Evolutionary conservation across 257 asterid species (phyloP), one percentile per base, ranked within the genome.

Genomic region (Solanum appendiculatum): DNA sequence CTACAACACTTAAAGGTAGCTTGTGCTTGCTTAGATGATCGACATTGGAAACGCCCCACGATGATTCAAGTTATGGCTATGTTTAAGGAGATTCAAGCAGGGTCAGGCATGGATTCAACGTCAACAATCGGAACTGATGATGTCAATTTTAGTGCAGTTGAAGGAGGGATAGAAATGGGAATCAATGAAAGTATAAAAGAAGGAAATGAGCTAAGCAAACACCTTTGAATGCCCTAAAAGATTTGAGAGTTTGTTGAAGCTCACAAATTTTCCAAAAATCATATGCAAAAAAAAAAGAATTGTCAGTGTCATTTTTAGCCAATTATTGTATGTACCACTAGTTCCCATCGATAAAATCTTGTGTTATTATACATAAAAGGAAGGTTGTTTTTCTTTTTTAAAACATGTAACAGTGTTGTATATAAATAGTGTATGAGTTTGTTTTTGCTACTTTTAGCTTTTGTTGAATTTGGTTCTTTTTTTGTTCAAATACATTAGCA

Each of bases 51-150:
- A 74, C 94, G 99, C 7, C 99, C 99, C 4, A 92, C 98, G 0
- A 94, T 97, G 94, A 93, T 95, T 58, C 95, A 95, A 91, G 98
- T 97, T 18, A 87, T 97, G 97, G 91, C 98, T 0, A 91, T 89
- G 96, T 97, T 97, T 86, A 95, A 97, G 86, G 98, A 93, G 87
- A 95, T 97, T 56, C 96, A 95, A 86, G 98, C 98, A 3, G 98
- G 98, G 39, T 90, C 94, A 0, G 98, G 94, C 33, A 72, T 95
- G 20, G 96, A 88, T 82, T 91, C 98, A 0, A 84, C 93, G 9
- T 90, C 99, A 13, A 88, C 96, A 2, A 90, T 94, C 14, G 90
- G 91, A 10, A 75, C 90, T 12, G 95, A 94, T 14, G 93, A 92
- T 36, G 89, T 83, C 8, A 82, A 87, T 37, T 93, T 92, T 64